Evolutionary conservation across 495 filamentous ascomycete genomes (phyloP), one percentile per base, ranked within the genome.

Genomic region (Penicillium dipodomyicola): DNA sequence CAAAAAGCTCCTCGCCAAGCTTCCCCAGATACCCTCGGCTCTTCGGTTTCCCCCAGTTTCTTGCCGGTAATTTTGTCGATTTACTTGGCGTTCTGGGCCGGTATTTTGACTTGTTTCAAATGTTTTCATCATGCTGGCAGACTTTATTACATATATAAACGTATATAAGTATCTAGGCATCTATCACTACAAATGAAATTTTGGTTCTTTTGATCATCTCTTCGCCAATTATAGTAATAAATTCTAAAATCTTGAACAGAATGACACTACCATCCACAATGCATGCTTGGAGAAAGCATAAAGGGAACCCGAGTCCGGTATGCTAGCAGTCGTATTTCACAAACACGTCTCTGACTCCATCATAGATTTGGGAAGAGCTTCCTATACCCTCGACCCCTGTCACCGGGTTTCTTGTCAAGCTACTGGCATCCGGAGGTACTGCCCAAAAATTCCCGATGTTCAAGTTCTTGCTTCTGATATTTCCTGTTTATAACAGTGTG

Each of bases 271-370:
- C 62, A 5, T 22, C 52, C 11, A 59, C 48, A 2, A 65, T 65
- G 62, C 51, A 62, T 54, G 62, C 62, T 25, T 65, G 62, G 62
- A 58, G 62, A 19, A 65, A 65, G 58, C 62, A 65, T 44, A 65
- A 65, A 37, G 62, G 62, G 3, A 62, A 65, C 6, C 47, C 32
- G 1, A 32, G 39, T 10, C 62, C 62, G 11, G 62, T 65, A 47
- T 39, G 43, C n/a, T 33, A 19, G 25, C 11, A 45, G 4, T 30
- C 17, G 4, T 43, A 45, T 33, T 29, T n/a, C 2, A 15, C 33
- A 35, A 15, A 15, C 5, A 35, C 12, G 5, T 17, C 3, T 20
- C 19, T 44, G 27, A 54, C 33, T 11, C 19, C 5, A 25, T 20
- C 12, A 30, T 15, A 65, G 62, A 56, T 65, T 23, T 62, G 58